Evolutionary conservation across 2,329 filamentous ascomycete genomes (phyloP).

Genomic region (Arthroderma sp.): DNA sequence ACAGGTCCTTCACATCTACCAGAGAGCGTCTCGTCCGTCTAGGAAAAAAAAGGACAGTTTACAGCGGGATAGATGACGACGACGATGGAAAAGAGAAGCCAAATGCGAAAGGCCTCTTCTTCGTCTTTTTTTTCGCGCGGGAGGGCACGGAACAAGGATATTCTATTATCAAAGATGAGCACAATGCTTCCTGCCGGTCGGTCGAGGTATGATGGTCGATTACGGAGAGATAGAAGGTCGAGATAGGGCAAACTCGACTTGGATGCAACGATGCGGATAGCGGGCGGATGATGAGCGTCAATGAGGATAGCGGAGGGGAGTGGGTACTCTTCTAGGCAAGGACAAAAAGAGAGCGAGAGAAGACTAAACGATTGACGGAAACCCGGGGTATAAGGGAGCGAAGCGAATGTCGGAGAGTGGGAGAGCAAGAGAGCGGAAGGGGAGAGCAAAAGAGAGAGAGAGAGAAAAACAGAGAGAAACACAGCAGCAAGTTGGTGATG

Average conservation of each 20-base stretch:
- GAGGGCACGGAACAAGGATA: too few species aligned
- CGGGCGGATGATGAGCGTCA: neutral
- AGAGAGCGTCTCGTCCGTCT: too few species aligned
- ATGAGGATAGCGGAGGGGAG: neutral
- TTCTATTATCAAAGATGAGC: too few species aligned
- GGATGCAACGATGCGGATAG: neutral
- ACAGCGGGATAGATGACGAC: too few species aligned
- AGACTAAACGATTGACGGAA: neutral
- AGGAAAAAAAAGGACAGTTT: too few species aligned
- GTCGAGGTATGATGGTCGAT: neutral
- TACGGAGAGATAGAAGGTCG: constrained; percentile 5
- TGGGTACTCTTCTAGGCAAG: neutral
- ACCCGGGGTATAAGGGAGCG: neutral
- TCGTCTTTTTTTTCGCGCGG: too few species aligned
- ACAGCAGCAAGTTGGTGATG: neutral
- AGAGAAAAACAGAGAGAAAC: neutral
- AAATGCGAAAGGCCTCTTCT: too few species aligned
- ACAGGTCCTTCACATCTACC: too few species aligned
- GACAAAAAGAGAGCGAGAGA: neutral
- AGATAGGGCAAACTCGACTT: neutral
- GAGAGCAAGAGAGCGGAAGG: neutral
- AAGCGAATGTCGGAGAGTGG: neutral
- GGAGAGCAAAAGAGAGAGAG: neutral
- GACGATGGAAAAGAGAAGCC: too few species aligned
- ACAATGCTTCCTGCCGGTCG: too few species aligned